phyloP scores from a whole-genome alignment of 208 protist species.

The Jaenimonas drosophilae region DNA sequence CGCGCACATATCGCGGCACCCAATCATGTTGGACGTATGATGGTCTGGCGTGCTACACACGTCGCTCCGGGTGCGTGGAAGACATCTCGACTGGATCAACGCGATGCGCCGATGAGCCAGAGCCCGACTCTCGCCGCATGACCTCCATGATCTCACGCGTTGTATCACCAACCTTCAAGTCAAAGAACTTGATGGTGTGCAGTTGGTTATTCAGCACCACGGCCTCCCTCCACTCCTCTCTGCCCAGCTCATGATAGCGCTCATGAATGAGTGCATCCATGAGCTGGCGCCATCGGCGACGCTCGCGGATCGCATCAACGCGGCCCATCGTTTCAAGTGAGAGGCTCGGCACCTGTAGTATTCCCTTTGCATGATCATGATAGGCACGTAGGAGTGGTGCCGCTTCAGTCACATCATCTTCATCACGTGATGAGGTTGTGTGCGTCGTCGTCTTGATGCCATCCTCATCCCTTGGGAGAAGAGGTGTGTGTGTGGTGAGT shows the following conservation, averaged over 20 bases:
- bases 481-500: too few relatives aligned
- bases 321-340: conserved; percentile 50
- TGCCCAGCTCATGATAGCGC: conserved; percentile 57
- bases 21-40: too few relatives aligned
- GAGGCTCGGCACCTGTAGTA: conserved; percentile 31
- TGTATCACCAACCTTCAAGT: conserved; percentile 78
- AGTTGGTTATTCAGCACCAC: conserved; percentile 61
- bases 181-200: conserved; percentile 82
- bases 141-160: conserved; percentile 66
- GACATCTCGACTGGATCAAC: conserved; percentile 39
- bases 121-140: conserved; percentile 36
- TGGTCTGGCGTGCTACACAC: too few relatives aligned
- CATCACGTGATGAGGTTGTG: too few relatives aligned
- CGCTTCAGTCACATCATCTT: conserved; percentile 18
- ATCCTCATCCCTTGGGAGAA: too few relatives aligned
- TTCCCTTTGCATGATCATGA: conserved; percentile 40
- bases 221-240: conserved; percentile 44
- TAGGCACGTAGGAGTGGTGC: conserved; percentile 52
- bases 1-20: neutral
- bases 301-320: conserved; percentile 25
- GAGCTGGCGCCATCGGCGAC: conserved; percentile 59
- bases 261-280: conserved; percentile 72
- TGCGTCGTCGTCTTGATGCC: conserved; percentile 12
- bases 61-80: conserved; percentile 69
- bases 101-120: conserved; percentile 30